Evolutionary conservation across 768 basidiomycete genomes (phyloP).

Genomic region (Kwoniella sp.): DNA sequence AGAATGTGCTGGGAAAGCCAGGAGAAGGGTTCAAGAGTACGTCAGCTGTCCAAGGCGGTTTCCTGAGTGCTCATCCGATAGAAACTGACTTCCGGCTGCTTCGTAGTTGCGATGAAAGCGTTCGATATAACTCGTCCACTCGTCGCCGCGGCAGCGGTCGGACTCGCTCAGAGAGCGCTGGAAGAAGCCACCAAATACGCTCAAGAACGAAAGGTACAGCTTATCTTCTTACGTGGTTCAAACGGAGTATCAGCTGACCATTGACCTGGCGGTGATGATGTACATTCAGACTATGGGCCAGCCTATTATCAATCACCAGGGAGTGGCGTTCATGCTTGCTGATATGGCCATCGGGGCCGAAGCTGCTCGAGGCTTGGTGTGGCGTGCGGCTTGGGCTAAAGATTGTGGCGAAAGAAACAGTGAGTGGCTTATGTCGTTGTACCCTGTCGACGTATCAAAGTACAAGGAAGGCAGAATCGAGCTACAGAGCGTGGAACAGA

Average conservation of each 20-base stretch:
- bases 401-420: slow-evolving; percentile 56
- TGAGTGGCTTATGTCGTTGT: slow-evolving; percentile 36
- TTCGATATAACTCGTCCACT: slow-evolving; percentile 59
- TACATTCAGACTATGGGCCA: slow-evolving; percentile 56
- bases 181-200: slow-evolving; percentile 58
- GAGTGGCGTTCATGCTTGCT: slow-evolving; percentile 57
- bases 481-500: too few species aligned
- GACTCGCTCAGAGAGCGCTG: slow-evolving; percentile 57
- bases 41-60: not conserved
- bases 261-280: not conserved
- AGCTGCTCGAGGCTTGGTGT: slow-evolving; percentile 53
- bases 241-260: slow-evolving; percentile 1
- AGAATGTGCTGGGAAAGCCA: slow-evolving; percentile 56
- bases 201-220: slow-evolving; percentile 52
- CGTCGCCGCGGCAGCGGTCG: slow-evolving; percentile 57
- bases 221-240: not conserved
- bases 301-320: slow-evolving; percentile 58
- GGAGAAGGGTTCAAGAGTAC: slow-evolving; percentile 57
- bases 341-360: slow-evolving; percentile 58
- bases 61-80: not conserved
- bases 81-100: too few species aligned
- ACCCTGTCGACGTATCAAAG: too few species aligned
- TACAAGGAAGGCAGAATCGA: too few species aligned
- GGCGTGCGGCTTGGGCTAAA: slow-evolving; percentile 56
- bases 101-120: slow-evolving; percentile 55